phyloP scores from a whole-genome alignment of 1,284 basidiomycete species.

The Rhodotorula glutinis region DNA sequence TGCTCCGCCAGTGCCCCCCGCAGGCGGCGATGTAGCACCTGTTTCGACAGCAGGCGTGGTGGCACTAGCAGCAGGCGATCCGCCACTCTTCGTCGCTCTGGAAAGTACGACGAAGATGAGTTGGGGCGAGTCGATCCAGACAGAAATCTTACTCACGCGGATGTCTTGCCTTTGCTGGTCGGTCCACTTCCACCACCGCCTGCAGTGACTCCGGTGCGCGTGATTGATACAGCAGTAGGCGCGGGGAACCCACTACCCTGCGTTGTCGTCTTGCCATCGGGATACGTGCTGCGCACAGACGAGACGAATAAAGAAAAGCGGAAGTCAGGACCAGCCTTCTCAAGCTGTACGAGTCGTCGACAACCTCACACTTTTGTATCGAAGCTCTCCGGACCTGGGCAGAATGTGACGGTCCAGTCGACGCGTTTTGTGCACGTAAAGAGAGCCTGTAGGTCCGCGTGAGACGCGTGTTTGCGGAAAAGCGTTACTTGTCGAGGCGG shows the following conservation, averaged over 20 bases:
- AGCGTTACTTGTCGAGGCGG: neutral
- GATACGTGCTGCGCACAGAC: neutral
- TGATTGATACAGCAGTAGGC: neutral
- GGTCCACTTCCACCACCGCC: neutral
- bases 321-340: too few species aligned
- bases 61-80: too few species aligned
- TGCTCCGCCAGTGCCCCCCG: too few species aligned
- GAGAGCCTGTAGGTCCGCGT: constrained; percentile 2
- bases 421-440: constrained; percentile 11
- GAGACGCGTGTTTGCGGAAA: neutral
- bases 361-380: neutral
- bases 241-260: neutral
- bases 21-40: too few species aligned
- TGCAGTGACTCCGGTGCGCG: neutral
- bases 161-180: neutral
- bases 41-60: too few species aligned
- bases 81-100: too few species aligned
- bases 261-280: neutral
- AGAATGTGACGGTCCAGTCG: constrained; percentile 23
- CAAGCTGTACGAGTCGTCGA: neutral
- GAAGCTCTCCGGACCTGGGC: constrained; percentile 2
- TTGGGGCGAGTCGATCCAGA: too few species aligned
- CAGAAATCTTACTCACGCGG: too few species aligned
- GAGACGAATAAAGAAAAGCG: too few species aligned
- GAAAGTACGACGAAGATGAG: too few species aligned